Base-by-base conservation (phyloP, 2,329 filamentous ascomycete genomes). In the Sphaerostilbella broomeana region DNA sequence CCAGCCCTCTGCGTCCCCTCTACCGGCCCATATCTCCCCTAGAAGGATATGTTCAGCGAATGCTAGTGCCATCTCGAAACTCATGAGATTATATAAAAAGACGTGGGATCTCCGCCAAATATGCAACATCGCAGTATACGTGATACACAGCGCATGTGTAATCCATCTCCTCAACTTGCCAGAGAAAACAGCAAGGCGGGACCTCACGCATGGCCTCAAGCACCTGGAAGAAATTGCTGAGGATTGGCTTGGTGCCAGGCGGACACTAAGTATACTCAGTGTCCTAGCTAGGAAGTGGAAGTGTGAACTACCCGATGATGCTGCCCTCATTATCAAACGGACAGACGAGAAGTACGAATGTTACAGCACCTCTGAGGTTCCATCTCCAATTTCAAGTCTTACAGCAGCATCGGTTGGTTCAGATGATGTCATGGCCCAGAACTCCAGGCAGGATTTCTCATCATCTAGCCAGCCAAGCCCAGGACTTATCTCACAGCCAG, bases 221-320 rank as follows among this genome's bases (percentile, higher is more conserved):
- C 86, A 95, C 47, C 75, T 97, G 2, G 90, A 97, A 59, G 90
- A 97, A 55, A 95, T 98, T 51, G 87, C 87, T 1, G 89, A 95
- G 59, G 84, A 88, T 52, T 98, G 92, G 92, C 76, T 88, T 1
- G 92, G 88, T 53, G 90, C 89, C 8, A 75, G 89, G 38, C 77
- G 90, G 10, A 90, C 89, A 0, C 70, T 97, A 6, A 79, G 80
- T 44, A 94, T 97, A 33, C 70, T 98, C 29, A 88, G 84, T 49
- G 79, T 94, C 4, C 76, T 94, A 10, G 83, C 84, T 1, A 77
- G 80, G n/a, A 92, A 92, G 53, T 97, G 92, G 89, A 82, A 81
- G 13, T 82, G 95, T 29, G 80, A 87, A 40, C 63, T 97, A 8
- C 90, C 92, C 0, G 81, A 86, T 43, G 90, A 97, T 60, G 90